A percentile compares a stretch with the other conserved stretches of the same genome.
These are phyloP conservation scores for Penicillium bovifimosum DNA, from an alignment of 495 filamentous ascomycete species.

Conservation along the genomic window DNA sequence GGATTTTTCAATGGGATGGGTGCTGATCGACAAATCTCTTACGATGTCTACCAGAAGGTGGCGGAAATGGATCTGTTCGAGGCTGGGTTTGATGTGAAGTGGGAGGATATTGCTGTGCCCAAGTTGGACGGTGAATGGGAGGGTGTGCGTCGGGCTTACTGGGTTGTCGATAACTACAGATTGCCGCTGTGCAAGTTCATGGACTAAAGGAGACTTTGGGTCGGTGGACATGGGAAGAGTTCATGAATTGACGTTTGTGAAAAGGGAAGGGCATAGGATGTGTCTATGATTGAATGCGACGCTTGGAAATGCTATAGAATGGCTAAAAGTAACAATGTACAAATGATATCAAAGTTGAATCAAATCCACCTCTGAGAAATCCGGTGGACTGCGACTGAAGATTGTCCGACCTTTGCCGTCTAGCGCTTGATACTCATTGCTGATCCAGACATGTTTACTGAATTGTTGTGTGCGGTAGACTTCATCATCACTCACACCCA, in stretches of 20 bases:
- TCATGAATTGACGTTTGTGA: neutral
- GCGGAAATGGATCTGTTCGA: slow-evolving; percentile 88
- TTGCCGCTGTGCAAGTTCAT: slow-evolving; percentile 60
- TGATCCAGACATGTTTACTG: slow-evolving; percentile 85
- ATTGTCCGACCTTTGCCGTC: slow-evolving; percentile 81
- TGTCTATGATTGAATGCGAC: slow-evolving; percentile 18
- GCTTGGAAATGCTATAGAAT: slow-evolving; percentile 21
- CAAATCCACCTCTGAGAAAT: slow-evolving; percentile 86
- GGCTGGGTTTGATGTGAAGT: slow-evolving; percentile 84
- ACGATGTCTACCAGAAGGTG: slow-evolving; percentile 93
- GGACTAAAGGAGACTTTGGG: slow-evolving; percentile 36
- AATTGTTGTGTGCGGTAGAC: slow-evolving; percentile 69
- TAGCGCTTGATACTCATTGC: slow-evolving; percentile 82
- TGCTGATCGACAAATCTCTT: slow-evolving; percentile 85
- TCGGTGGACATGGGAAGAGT: neutral
- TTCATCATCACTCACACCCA: slow-evolving; percentile 91
- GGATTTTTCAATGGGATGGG: slow-evolving; percentile 96
- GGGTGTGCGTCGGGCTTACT: slow-evolving; percentile 82
- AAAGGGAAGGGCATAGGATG: slow-evolving; percentile 1
- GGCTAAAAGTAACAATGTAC: slow-evolving; percentile 11
- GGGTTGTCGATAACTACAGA: slow-evolving; percentile 71
- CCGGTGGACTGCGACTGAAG: slow-evolving; percentile 82
- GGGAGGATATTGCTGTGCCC: slow-evolving; percentile 73
- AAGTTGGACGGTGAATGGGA: slow-evolving; percentile 66
- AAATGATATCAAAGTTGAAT: slow-evolving; percentile 60